Evolutionary conservation across 129 eudicot species (phyloP).

Genomic region (Lactuca sativa): DNA sequence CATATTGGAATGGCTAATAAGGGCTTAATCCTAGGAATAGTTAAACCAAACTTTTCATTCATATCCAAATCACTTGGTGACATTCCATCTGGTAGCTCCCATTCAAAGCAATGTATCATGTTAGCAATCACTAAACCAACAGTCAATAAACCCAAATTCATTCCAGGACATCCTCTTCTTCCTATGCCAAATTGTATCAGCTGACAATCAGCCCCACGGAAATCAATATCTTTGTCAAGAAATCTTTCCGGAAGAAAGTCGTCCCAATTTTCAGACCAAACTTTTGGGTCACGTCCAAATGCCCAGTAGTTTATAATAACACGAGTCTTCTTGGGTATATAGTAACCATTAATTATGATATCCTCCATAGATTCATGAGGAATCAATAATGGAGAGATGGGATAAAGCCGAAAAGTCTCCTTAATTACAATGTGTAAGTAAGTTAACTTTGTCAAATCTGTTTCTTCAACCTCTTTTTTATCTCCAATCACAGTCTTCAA

Average conservation of each 20-base stretch:
- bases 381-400: conserved; percentile 31
- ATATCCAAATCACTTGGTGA: conserved; percentile 29
- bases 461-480: conserved; percentile 27
- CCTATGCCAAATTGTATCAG: conserved; percentile 38
- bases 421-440: conserved; percentile 44
- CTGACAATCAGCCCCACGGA: conserved; percentile 27
- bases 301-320: conserved; percentile 37
- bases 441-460: conserved; percentile 26
- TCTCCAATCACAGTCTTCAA: conserved; percentile 37
- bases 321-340: conserved; percentile 35
- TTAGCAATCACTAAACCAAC: conserved; percentile 31
- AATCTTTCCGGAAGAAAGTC: conserved; percentile 44
- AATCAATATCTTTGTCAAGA: conserved; percentile 23
- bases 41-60: conserved; percentile 40
- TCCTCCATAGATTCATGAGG: conserved; percentile 47
- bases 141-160: conserved; percentile 32
- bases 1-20: conserved; percentile 30
- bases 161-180: conserved; percentile 44
- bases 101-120: conserved; percentile 42
- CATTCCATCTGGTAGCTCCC: conserved; percentile 40
- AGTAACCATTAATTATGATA: conserved; percentile 29
- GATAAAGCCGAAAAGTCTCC: conserved; percentile 39
- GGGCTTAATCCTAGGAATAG: conserved; percentile 29
- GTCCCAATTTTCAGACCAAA: conserved; percentile 37
- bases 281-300: conserved; percentile 38